Base-by-base conservation (phyloP, 2,329 filamentous ascomycete species). In the Karstenula rhodostoma region DNA sequence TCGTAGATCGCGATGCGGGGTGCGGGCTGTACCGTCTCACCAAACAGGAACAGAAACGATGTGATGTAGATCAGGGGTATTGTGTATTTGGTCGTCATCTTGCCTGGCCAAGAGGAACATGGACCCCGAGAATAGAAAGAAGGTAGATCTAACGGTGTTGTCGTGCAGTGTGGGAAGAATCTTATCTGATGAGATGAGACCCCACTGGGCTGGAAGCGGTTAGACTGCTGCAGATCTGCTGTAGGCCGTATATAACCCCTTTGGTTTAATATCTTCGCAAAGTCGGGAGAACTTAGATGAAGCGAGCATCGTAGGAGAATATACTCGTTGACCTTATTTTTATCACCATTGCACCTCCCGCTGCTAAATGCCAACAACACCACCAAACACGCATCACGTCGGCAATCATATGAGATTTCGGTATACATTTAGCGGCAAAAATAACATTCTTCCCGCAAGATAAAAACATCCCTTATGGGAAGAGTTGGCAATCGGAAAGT, bases 1-100 rank as follows among this genome's bases (percentile, higher is more conserved):
- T 67, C 66, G 56, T 67, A 66, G 32, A 67, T 67, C 15, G 61
- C 56, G 40, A 65, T 62, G 49, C 67, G 63, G 2, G 67, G 65
- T 4, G 67, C 65, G 5, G 67, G 67, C 53, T 69, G 67, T 25
- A 69, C 22, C 5, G 57, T 63, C 54, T 66, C 61, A 32, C 67
- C 65, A 19, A 69, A 66, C 3, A 69, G 62, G 43, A 67, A 67
- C 6, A 69, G 59, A 32, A 69, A 69, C 0, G 59, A 60, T 12
- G 64, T 65, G 8, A 64, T n/a, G 32, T 67, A 69, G 25, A 69
- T 46, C 5, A 69, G 58, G 2, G 62, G 57, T 10, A 67, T 42
- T 37, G 49, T 42, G 33, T 52, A 27, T 27, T 52, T 52, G 17
- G 12, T 25, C 2, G 33, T 42, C 49, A 52, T 52, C 19, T 42